Base-by-base conservation (phyloP, 2,329 filamentous ascomycete species). In the Pestalotiopsis fici region DNA sequence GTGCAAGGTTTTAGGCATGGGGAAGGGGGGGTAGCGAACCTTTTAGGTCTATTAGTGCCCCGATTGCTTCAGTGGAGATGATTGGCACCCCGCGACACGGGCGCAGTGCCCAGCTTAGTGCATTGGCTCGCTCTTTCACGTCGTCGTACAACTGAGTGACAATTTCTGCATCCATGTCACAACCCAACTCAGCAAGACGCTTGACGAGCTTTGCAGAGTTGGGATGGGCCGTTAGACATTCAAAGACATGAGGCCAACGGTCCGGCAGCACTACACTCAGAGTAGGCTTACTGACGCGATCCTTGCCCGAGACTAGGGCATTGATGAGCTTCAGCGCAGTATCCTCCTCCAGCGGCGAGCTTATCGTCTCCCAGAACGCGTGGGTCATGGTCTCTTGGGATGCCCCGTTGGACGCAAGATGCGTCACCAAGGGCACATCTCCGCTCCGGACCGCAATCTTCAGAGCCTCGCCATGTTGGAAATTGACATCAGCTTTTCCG, bases 11-110 rank as follows among this genome's bases (percentile, higher is more conserved):
- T 43, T 50, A 21, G n/a, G n/a, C 2, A 9, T 23, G 21, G 43
- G 43, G 43, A 21, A 11, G 27, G 12, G 9, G n/a, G 18, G 13
- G 18, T 66, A 11, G 11, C 72, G 71, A 67, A 74, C 73, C 72
- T 25, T 72, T 69, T 25, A 69, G 69, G 6, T 63, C 64, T 37
- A 74, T 67, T 50, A 75, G 27, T 2, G 68, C 68, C 2, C 66
- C 47, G 7, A 75, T 62, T 2, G 74, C 68, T 1, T 28, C 39
- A 0, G 64, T 31, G 56, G 64, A 60, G 25, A 73, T 50, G 43
- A 50, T 21, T 6, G 43, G 43, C 2, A 50, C 43, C 43, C 43
- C 43, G 6, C 18, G 43, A 7, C 3, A 50, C 9, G 43, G 18
- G 15, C 55, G 55, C 23, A 57, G 55, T 9, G 55, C 23, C 55